A percentile compares a stretch with the other conserved stretches of the same genome.
Evolutionary conservation across 2,329 filamentous ascomycete species (phyloP).

Genomic region (Apiospora pterosperma): DNA sequence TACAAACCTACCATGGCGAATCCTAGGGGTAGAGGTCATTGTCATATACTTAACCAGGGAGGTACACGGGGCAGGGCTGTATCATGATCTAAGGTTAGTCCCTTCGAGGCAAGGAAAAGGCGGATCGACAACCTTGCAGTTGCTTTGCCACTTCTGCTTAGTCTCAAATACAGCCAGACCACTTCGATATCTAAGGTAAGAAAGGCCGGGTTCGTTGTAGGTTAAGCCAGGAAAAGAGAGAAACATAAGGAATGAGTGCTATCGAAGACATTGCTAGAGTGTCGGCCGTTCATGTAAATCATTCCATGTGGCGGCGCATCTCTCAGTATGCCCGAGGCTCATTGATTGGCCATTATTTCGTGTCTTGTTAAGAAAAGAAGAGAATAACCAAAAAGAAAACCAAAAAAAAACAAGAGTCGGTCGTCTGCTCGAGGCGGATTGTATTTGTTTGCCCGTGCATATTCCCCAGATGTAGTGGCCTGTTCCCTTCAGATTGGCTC

Average conservation of each 20-base stretch:
- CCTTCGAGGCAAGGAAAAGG: background rate
- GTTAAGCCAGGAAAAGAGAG: background rate
- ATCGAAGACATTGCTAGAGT: background rate
- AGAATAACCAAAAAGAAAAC: background rate
- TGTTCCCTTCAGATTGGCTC: conserved; percentile 58
- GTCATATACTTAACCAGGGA: background rate
- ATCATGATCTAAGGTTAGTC: background rate
- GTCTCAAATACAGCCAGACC: background rate
- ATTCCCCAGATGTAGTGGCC: background rate
- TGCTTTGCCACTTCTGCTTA: background rate
- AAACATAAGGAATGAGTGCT: background rate
- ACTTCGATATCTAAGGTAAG: background rate
- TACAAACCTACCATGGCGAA: background rate
- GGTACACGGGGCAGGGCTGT: background rate
- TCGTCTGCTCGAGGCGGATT: background rate
- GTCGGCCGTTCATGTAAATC: background rate
- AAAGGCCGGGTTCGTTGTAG: background rate
- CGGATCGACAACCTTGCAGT: background rate
- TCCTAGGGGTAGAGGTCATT: background rate
- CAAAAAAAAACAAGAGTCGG: background rate
- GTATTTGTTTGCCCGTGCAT: background rate
- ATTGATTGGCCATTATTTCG: background rate
- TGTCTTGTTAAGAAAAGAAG: background rate
- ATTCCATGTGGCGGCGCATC: background rate
- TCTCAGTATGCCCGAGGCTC: background rate